Evolutionary conservation across 1,284 basidiomycete species (phyloP).

Genomic region (Boletus semigastroideus): DNA sequence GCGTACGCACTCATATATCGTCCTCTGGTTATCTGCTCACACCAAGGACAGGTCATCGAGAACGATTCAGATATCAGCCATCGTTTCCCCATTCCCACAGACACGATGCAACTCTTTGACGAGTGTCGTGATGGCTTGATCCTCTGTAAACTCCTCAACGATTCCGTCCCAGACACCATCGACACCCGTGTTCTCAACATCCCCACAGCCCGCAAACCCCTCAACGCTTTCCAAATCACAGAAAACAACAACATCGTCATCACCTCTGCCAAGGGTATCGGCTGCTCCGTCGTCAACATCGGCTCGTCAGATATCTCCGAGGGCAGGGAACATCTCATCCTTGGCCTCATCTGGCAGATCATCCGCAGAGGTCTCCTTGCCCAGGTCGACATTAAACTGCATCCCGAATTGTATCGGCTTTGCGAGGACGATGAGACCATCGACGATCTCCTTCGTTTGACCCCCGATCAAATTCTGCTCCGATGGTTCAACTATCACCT

Average conservation of each 20-base stretch:
- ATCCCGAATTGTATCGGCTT: conserved; percentile 94
- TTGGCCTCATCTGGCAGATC: conserved; percentile 99
- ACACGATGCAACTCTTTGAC: conserved; percentile 99
- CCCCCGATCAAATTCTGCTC: conserved; percentile 95
- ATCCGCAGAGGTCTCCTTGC: conserved; percentile 91
- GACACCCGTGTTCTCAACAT: conserved; percentile 98
- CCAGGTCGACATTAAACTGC: conserved; percentile 97
- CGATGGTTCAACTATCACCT: conserved; percentile 99
- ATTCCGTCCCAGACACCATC: conserved; percentile 98
- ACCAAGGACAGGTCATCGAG: conserved; percentile 70
- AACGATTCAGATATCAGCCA: conserved; percentile 85
- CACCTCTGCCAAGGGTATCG: conserved; percentile 96
- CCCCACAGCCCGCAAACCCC: conserved; percentile 68
- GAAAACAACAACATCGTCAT: conserved; percentile 99
- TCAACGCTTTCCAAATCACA: conserved; percentile 97
- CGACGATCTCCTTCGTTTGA: conserved; percentile 90
- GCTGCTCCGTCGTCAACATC: conserved; percentile 98
- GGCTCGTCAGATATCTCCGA: conserved; percentile 92
- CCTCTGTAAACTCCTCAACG: conserved; percentile 98
- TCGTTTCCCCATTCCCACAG: conserved; percentile 91
- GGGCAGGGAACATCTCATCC: conserved; percentile 93
- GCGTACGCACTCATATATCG: conserved; percentile 43
- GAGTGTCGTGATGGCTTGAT: conserved; percentile 95
- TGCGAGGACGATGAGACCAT: conserved; percentile 97
- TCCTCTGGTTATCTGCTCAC: conserved; percentile 3